A percentile compares a stretch with the other conserved stretches of the same genome.
phyloP scores from a whole-genome alignment of 371 early-diverging fungal species.

The Syncephalastrum sp. region DNA sequence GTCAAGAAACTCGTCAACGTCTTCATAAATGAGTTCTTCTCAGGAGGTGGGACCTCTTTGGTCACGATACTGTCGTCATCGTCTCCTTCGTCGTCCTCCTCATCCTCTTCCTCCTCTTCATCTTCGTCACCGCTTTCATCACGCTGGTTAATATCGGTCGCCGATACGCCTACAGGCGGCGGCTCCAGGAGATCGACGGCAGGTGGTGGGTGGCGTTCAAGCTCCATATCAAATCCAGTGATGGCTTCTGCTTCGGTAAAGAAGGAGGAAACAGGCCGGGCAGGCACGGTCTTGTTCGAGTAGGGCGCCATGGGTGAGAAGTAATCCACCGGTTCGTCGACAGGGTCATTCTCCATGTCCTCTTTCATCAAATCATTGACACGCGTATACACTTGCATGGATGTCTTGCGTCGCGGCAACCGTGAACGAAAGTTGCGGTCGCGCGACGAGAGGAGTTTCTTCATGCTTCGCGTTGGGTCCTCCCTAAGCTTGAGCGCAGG shows the following conservation, averaged over 20 bases:
- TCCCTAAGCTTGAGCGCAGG: constrained; percentile 2
- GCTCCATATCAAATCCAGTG: constrained; percentile 17
- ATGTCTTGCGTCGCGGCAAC: constrained; percentile 50
- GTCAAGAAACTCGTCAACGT: constrained; percentile 78
- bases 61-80: not conserved
- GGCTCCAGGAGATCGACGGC: constrained; percentile 37
- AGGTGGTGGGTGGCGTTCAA: constrained; percentile 24
- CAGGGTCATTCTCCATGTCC: constrained; percentile 61
- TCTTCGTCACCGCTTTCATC: constrained; percentile 2
- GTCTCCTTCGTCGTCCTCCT: not conserved
- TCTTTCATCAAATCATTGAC: constrained; percentile 64
- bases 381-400: constrained; percentile 64
- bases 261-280: not conserved
- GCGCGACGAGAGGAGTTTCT: constrained; percentile 6
- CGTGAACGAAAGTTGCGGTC: constrained; percentile 32
- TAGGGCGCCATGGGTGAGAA: constrained; percentile 43
- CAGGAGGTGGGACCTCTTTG: constrained; percentile 15
- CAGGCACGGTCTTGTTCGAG: constrained; percentile 18
- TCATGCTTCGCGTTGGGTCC: not conserved
- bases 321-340: constrained; percentile 34
- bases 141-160: constrained; percentile 7
- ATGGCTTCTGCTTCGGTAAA: constrained; percentile 15
- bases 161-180: constrained; percentile 16
- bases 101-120: constrained; percentile 4
- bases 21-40: constrained; percentile 71